These are phyloP conservation scores for Exserohilum turcica DNA, from an alignment of 2,329 filamentous ascomycete genomes.

Conservation along the genomic window DNA sequence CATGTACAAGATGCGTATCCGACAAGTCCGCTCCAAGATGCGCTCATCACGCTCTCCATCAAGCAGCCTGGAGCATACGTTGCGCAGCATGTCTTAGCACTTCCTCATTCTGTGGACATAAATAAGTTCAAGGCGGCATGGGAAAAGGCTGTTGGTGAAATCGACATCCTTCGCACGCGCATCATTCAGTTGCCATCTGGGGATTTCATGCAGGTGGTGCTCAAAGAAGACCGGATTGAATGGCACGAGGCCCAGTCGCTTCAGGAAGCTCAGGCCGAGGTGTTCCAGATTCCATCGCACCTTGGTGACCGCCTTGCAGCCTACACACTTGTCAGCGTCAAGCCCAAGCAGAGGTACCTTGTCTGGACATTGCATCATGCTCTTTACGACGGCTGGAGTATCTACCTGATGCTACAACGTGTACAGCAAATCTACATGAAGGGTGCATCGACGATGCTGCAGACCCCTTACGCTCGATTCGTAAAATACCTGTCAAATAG, in stretches of 20 bases:
- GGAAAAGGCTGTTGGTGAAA: conserved; percentile 52
- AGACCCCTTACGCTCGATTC: conserved; percentile 40
- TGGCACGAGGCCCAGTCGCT: conserved; percentile 34
- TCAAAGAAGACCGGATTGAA: conserved; percentile 32
- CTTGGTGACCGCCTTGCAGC: conserved; percentile 32
- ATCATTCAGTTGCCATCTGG: conserved; percentile 36
- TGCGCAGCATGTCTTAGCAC: conserved; percentile 52
- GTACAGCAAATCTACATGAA: conserved; percentile 33
- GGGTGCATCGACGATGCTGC: conserved; percentile 22
- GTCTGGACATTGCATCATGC: conserved; percentile 50
- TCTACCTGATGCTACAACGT: conserved; percentile 36
- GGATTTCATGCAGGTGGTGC: conserved; percentile 36
- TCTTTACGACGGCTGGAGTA: conserved; percentile 50
- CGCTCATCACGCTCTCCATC: conserved; percentile 55
- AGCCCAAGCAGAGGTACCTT: conserved; percentile 31
- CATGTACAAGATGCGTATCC: conserved; percentile 49
- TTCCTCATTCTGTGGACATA: conserved; percentile 49
- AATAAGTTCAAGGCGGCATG: conserved; percentile 54
- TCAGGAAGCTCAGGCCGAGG: conserved; percentile 21
- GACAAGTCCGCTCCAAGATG: conserved; percentile 52
- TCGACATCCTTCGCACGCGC: conserved; percentile 57
- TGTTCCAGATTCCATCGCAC: conserved; percentile 24
- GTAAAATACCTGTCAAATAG: conserved; percentile 39
- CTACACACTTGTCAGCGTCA: conserved; percentile 34
- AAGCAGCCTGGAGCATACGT: conserved; percentile 56